Evolutionary conservation across 257 asterid species (phyloP).

Genomic region (Gardenia jasminoides): DNA sequence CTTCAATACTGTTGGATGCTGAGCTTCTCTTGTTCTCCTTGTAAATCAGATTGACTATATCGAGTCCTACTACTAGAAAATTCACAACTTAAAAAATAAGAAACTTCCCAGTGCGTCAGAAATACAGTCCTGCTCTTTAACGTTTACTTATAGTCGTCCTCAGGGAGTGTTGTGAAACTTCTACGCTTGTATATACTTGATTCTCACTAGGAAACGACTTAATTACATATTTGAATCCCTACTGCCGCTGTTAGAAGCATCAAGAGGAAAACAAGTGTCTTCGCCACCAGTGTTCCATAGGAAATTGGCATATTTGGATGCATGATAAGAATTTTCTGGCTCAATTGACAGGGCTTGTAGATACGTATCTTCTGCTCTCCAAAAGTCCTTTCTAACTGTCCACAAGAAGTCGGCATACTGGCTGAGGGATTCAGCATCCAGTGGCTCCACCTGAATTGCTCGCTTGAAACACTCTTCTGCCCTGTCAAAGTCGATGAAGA

Average conservation of each 20-base stretch:
- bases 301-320: constrained; percentile 67
- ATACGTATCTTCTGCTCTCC: constrained; percentile 72
- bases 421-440: constrained; percentile 58
- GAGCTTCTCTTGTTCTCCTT: neutral
- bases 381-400: constrained; percentile 54
- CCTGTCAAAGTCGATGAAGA: constrained; percentile 32
- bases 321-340: constrained; percentile 47
- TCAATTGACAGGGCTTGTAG: constrained; percentile 61
- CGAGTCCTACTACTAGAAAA: neutral
- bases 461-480: constrained; percentile 86
- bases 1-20: neutral
- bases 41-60: neutral
- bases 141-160: neutral
- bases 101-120: neutral
- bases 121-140: neutral
- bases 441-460: constrained; percentile 56
- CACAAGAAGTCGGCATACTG: constrained; percentile 80
- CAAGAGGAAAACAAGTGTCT: constrained; percentile 72
- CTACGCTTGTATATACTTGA: neutral
- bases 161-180: neutral
- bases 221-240: constrained; percentile 22
- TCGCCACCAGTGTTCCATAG: constrained; percentile 92
- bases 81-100: no score
- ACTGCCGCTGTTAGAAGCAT: constrained; percentile 19
- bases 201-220: neutral